Conservation (phyloP, 148 eudicot genomes). For the Vaccinium myrtillus region DNA sequence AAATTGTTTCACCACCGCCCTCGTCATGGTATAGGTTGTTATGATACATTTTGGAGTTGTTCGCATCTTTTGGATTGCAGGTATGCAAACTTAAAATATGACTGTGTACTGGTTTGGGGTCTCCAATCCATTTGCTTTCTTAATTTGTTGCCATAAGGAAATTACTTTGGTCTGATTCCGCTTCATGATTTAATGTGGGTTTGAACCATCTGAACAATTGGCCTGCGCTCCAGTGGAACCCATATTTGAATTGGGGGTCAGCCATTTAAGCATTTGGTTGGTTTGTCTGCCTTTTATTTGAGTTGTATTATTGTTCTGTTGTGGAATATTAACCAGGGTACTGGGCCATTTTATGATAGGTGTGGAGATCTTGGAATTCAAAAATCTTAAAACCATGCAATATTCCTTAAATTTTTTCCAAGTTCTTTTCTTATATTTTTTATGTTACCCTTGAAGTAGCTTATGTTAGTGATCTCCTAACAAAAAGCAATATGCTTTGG, state of each 20-base stretch:
- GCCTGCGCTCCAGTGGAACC: not conserved
- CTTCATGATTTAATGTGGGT: not conserved
- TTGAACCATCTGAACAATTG: not conserved
- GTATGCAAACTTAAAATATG: not conserved
- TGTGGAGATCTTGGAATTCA: not conserved
- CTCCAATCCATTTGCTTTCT: not conserved
- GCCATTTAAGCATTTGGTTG: not conserved
- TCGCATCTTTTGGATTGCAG: not conserved
- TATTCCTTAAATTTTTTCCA: not conserved
- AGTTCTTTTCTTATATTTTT: not conserved
- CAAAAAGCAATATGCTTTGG: not conserved
- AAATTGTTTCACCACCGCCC: not conserved
- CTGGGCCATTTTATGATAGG: not conserved
- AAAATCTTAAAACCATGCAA: not conserved
- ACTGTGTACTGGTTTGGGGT: not conserved
- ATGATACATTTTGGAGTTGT: not conserved
- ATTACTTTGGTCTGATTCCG: not conserved
- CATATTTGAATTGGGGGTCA: not conserved
- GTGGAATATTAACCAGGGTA: not conserved
- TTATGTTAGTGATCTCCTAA: not conserved
- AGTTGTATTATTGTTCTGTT: slow-evolving; percentile 4
- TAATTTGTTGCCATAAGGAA: not conserved
- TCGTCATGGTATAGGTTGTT: not conserved
- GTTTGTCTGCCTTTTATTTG: not conserved
- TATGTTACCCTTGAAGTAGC: not conserved